Base-by-base conservation (phyloP, 495 filamentous ascomycete genomes). In the Podospora pseudopauciseta region DNA sequence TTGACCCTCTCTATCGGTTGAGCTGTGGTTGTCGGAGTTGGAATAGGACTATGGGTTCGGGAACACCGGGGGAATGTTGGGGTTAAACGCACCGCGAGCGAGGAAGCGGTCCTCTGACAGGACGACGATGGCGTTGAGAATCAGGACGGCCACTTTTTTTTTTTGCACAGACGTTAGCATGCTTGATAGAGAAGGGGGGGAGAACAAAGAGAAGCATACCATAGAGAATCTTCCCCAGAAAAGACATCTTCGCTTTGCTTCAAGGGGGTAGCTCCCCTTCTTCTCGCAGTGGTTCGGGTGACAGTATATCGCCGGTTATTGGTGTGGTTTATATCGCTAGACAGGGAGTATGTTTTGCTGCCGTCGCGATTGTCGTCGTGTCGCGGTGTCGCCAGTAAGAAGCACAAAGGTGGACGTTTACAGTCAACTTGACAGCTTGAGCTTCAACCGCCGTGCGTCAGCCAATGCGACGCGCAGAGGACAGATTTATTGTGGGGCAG, bases 61-160 rank as follows among this genome's bases (percentile, higher is more conserved):
- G 23, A 23, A 23, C 23, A 23, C 23, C 23, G 23, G 23, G 1
- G 23, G 23, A 23, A 23, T 23, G 23, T 1, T 23, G 23, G 23
- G 23, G 23, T 1, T 23, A 23, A 23, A 81, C 88, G 72, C 90
- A 96, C 93, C 95, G 73, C 96, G 88, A 63, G 96, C 95, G 63
- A 99, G 89, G 79, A 99, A 99, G 34, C 96, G 89, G 82, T 99
- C 95, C 87, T 99, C 94, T 73, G 93, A 97, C 62, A 98, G 89
- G 79, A 99, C 89, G 63, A 93, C 92, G 76, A 98, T 92, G 55
- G 92, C 92, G 81, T 99, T 99, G 75, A 94, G 87, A 76, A 98
- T 86, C 75, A 99, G 91, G 76, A 96, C 74, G 67, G 86, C 84
- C 63, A 92, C 92, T 95, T 49, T 49, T 2, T 6, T 6, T 92